A percentile compares a stretch with the other conserved stretches of the same genome.
phyloP scores from a whole-genome alignment of 2,329 filamentous ascomycete genomes.

The Pseudopithomyces maydicus region DNA sequence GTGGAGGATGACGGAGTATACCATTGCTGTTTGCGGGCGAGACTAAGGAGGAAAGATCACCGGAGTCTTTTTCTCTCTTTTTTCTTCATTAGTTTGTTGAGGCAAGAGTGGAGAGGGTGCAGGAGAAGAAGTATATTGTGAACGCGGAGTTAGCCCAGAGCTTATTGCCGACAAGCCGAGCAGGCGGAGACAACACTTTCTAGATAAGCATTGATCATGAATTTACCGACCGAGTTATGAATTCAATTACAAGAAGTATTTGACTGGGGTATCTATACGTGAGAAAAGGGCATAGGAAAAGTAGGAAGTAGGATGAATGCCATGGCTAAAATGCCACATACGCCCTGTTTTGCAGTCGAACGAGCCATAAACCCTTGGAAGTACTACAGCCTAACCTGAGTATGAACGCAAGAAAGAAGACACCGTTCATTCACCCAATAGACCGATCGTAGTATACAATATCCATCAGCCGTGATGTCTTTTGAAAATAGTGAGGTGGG shows the following conservation, averaged over 20 bases:
- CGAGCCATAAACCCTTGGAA: not conserved
- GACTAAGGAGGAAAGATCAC: not conserved
- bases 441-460: not conserved
- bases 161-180: constrained; percentile 3
- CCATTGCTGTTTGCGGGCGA: constrained; percentile 15
- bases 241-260: not conserved
- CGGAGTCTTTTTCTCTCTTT: not conserved
- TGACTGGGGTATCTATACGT: constrained; percentile 8
- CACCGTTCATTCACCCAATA: not conserved
- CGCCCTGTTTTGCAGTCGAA: not conserved
- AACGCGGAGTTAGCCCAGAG: constrained; percentile 5
- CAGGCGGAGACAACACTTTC: not conserved
- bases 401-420: constrained; percentile 3
- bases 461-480: not conserved
- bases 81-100: not conserved
- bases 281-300: not conserved
- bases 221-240: not conserved
- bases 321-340: not conserved
- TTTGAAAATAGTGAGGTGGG: not conserved
- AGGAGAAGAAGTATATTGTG: not conserved
- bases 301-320: not conserved
- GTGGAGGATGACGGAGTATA: constrained; percentile 24
- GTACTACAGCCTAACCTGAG: not conserved
- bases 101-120: not conserved
- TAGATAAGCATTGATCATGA: not conserved